Evolutionary conservation across 257 asterid species (phyloP).

Genomic region (Perilla frutescens): DNA sequence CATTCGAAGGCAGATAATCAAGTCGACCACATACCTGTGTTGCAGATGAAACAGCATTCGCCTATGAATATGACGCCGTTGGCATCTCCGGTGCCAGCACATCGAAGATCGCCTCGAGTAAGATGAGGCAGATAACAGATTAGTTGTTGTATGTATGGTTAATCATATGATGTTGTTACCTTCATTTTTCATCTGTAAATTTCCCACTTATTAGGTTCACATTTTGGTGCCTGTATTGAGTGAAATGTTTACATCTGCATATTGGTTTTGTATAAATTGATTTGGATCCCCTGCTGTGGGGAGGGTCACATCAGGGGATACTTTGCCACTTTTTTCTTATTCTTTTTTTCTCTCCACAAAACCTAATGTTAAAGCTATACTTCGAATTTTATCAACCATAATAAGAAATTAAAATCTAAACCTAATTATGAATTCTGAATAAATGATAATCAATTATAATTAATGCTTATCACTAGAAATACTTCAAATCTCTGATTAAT

Average conservation of each 20-base stretch:
- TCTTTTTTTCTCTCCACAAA: too few relatives aligned
- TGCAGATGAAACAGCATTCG: constrained; percentile 31
- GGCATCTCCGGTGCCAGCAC: constrained; percentile 64
- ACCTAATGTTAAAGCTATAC: too few relatives aligned
- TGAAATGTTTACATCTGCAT: constrained; percentile 4
- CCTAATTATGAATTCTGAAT: too few relatives aligned
- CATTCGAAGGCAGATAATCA: background rate
- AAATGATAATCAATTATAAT: too few relatives aligned
- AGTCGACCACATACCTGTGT: constrained; percentile 17
- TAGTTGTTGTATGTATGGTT: constrained; percentile 13
- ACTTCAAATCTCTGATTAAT: too few relatives aligned
- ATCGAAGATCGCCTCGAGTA: constrained; percentile 52
- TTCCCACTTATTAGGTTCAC: constrained; percentile 22
- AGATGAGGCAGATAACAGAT: constrained; percentile 41
- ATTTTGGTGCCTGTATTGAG: constrained; percentile 31
- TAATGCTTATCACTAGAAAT: too few relatives aligned
- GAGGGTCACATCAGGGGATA: too few relatives aligned
- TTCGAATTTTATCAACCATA: too few relatives aligned
- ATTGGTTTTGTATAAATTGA: background rate
- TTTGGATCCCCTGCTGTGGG: too few relatives aligned
- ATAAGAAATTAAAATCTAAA: too few relatives aligned
- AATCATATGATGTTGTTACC: background rate
- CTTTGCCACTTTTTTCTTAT: too few relatives aligned
- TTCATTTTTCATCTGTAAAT: constrained; percentile 38
- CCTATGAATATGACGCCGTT: constrained; percentile 29